Evolutionary conservation across 2,329 filamentous ascomycete genomes (phyloP).

Genomic region (Tolypocladium inflatum): DNA sequence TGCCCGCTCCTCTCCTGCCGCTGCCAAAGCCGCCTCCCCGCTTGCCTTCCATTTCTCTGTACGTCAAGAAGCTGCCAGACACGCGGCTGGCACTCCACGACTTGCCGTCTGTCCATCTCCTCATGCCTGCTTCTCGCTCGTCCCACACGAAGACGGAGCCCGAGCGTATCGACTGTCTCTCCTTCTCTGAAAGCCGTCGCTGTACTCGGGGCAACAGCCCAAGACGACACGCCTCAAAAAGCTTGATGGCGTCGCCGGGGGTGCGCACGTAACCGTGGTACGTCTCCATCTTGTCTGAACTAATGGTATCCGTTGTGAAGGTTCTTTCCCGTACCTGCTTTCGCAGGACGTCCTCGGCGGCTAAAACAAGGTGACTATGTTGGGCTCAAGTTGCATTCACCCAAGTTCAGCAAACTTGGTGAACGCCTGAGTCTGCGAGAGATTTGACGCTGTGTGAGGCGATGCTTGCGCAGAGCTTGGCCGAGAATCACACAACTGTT

Average conservation of each 20-base stretch:
- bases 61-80: slow-evolving; percentile 94
- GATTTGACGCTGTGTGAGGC: not conserved
- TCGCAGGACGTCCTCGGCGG: slow-evolving; percentile 6
- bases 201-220: slow-evolving; percentile 88
- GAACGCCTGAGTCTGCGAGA: not conserved
- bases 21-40: slow-evolving; percentile 67
- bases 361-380: not conserved
- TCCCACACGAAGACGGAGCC: slow-evolving; percentile 99
- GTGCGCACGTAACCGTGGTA: slow-evolving; percentile 92
- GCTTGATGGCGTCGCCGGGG: slow-evolving; percentile 91
- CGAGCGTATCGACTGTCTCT: slow-evolving; percentile 89
- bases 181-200: slow-evolving; percentile 88
- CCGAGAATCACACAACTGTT: not conserved
- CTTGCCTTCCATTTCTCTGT: slow-evolving; percentile 98
- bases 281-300: slow-evolving; percentile 67
- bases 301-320: slow-evolving; percentile 10
- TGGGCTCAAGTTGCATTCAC: not conserved
- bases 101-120: slow-evolving; percentile 96
- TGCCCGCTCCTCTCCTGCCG: slow-evolving; percentile 50
- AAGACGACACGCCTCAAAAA: slow-evolving; percentile 94
- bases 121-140: slow-evolving; percentile 95
- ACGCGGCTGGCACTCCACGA: slow-evolving; percentile 98
- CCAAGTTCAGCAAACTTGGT: not conserved
- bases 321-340: slow-evolving; percentile 8
- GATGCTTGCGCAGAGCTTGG: not conserved